Evolutionary conservation across 177 flowering plant genomes (phyloP), one percentile per base, ranked within the genome.

Genomic region (Vitis hybrid): DNA sequence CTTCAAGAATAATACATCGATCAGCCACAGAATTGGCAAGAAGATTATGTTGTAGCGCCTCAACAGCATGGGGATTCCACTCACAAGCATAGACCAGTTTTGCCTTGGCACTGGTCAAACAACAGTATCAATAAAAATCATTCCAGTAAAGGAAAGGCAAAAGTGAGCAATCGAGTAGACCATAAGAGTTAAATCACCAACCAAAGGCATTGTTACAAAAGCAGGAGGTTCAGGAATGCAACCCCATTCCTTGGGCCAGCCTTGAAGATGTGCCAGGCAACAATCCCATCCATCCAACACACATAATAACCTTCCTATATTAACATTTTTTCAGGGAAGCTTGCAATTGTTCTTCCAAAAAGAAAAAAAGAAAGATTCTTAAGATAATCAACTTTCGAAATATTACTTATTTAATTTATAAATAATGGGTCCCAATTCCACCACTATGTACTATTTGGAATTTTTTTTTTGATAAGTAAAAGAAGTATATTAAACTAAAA

Each of bases 61-160:
- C 91, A 61, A 94, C 51, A 68, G 98, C 97, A 88, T 85, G 77
- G 59, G 97, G 91, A 76, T 94, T 94, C 98, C 98, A 93, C 80
- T 94, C 98, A 80, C 98, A 94, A 60, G 98, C 97, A 91, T 91
- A 94, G 59, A 94, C 96, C 65, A 88, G 70, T 78, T 90, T 88
- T 70, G 97, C 98, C 52, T 85, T 81, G 45, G 96, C 95, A 80
- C 98, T 94, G 85, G 55, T 75, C 65, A 80, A 65, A 60, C 74
- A 74, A 66, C 8, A 49, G 51, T 13, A 54, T 39, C 50, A 72
- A 10, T n/a, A 45, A 52, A 60, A 55, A 63, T 4, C 13, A 58
- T 15, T 17, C 67, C 11, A 21, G 45, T 34, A 56, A 56, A 56
- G 11, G 3, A 19, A 45, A 57, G 3, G 1, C 11, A 56, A 32